A percentile compares a stretch with the other conserved stretches of the same genome.
Evolutionary conservation across 1,139 yeast species (phyloP).

Genomic region (Meyerozyma sp.): DNA sequence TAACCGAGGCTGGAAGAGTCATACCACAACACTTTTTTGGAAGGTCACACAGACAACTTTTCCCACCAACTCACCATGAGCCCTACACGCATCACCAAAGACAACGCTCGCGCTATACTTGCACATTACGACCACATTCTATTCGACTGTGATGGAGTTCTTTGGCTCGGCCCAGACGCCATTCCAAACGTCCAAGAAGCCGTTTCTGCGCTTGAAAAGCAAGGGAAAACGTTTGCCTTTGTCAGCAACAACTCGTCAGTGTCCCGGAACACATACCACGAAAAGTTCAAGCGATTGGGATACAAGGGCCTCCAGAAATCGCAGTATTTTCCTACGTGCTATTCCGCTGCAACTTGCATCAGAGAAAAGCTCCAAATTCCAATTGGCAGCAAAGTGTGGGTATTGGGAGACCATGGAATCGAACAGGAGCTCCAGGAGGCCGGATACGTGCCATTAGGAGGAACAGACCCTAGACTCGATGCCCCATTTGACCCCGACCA

Average conservation of each 20-base stretch:
- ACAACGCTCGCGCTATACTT: constrained; percentile 50
- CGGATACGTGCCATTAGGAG: constrained; percentile 73
- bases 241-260: constrained; percentile 39
- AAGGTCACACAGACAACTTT: neutral
- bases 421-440: constrained; percentile 62
- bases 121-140: constrained; percentile 71
- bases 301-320: constrained; percentile 24
- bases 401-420: constrained; percentile 80
- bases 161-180: constrained; percentile 77
- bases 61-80: neutral
- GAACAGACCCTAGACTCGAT: constrained; percentile 46
- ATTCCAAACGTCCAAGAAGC: constrained; percentile 73
- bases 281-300: constrained; percentile 29
- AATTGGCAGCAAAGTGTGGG: constrained; percentile 56
- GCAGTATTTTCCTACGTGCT: constrained; percentile 34
- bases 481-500: constrained; percentile 33
- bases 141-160: constrained; percentile 92
- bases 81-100: constrained; percentile 14
- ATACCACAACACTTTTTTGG: no score
- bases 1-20: neutral
- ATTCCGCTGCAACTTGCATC: constrained; percentile 28
- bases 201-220: constrained; percentile 45
- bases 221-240: constrained; percentile 27
- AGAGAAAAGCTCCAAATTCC: constrained; percentile 20
- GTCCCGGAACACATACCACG: constrained; percentile 28